Conservation (phyloP, 2,329 filamentous ascomycete species). For the Fusarium sarcochroum region DNA sequence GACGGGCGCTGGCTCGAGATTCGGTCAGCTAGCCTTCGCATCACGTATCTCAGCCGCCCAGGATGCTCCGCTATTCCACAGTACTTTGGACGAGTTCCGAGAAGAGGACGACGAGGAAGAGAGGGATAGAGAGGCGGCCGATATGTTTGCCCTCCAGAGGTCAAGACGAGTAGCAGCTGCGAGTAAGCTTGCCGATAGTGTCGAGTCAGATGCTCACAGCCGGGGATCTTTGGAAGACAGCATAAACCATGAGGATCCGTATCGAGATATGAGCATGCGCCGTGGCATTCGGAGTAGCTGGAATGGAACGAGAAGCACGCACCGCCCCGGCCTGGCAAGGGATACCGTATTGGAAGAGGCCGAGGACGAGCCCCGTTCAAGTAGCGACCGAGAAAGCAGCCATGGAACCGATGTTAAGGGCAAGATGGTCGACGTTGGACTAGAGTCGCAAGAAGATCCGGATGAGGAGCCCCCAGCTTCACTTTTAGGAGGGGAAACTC, state of each 20-base stretch:
- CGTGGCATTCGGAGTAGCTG: conserved; percentile 75
- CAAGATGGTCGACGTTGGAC: conserved; percentile 88
- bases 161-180: conserved; percentile 91
- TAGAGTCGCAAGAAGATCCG: conserved; percentile 76
- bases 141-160: conserved; percentile 90
- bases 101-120: conserved; percentile 96
- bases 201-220: conserved; percentile 76
- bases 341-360: conserved; percentile 59
- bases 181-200: conserved; percentile 86
- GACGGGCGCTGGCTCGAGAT: conserved; percentile 77
- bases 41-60: conserved; percentile 79
- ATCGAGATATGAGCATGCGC: conserved; percentile 63
- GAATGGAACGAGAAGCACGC: conserved; percentile 67
- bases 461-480: conserved; percentile 72
- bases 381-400: conserved; percentile 50
- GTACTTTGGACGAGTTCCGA: conserved; percentile 88
- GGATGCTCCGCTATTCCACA: conserved; percentile 95
- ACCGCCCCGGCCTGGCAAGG: conserved; percentile 47
- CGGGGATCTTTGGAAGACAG: conserved; percentile 55
- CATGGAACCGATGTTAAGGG: conserved; percentile 61
- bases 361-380: conserved; percentile 57
- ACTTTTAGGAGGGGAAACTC: conserved; percentile 66
- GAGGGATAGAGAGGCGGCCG: conserved; percentile 90
- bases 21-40: conserved; percentile 80
- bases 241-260: conserved; percentile 51